These are phyloP conservation scores for Zygosaccharomyces rouxii DNA, from an alignment of 805 yeast genomes.

Conservation along the genomic window DNA sequence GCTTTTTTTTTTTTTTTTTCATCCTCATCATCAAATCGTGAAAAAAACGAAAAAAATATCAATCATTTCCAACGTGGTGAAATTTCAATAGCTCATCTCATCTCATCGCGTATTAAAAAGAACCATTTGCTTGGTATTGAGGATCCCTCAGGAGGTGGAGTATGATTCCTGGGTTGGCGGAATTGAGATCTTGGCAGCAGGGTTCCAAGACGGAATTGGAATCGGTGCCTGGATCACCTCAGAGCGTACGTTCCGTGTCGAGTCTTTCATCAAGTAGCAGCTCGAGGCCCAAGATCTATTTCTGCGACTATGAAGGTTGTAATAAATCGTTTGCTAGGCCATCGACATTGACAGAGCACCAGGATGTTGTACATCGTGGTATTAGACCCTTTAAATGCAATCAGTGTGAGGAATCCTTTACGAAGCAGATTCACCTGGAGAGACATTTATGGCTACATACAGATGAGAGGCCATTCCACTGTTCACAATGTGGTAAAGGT, in stretches of 20 bases:
- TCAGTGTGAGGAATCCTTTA: conserved; percentile 60
- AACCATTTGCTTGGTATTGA: background rate
- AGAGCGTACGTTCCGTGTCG: conserved; percentile 5
- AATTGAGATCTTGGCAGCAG: conserved; percentile 1
- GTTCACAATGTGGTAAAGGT: conserved; percentile 77
- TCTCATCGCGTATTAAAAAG: background rate
- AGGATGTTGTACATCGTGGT: conserved; percentile 63
- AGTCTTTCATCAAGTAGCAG: conserved; percentile 24
- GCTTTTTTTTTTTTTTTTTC: conserved; percentile 7
- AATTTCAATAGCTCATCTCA: conserved; percentile 1
- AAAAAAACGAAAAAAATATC: conserved; percentile 1
- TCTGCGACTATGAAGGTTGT: conserved; percentile 64
- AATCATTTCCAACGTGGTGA: conserved; percentile 5
- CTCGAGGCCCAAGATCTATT: conserved; percentile 54
- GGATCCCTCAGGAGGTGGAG: background rate
- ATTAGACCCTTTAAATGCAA: conserved; percentile 71
- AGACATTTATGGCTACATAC: conserved; percentile 68
- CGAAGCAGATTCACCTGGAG: conserved; percentile 73
- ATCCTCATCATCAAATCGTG: background rate
- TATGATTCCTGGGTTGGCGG: background rate
- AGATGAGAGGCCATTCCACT: conserved; percentile 62
- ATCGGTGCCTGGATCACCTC: conserved; percentile 4
- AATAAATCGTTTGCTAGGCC: conserved; percentile 76
- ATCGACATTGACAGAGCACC: conserved; percentile 76
- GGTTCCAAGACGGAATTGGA: background rate